phyloP scores from a whole-genome alignment of 768 basidiomycete species.

The Leucogyrophana mollusca region DNA sequence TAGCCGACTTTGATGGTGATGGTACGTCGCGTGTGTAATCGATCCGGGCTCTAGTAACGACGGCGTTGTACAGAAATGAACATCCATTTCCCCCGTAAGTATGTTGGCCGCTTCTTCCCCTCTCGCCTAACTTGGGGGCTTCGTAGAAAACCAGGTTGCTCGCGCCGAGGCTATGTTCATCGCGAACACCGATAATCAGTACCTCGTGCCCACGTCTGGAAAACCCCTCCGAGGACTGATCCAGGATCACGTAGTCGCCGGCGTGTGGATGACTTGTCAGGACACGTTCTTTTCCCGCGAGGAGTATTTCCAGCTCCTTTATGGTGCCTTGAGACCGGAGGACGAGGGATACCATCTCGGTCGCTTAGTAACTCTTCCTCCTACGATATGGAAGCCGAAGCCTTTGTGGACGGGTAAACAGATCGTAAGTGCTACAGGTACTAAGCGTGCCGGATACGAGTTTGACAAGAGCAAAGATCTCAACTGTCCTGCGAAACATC shows the following conservation, averaged over 20 bases:
- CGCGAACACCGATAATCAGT: conserved; percentile 98
- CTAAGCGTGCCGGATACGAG: not conserved
- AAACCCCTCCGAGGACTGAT: conserved; percentile 97
- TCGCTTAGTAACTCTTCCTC: conserved; percentile 79
- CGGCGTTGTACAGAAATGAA: conserved; percentile 80
- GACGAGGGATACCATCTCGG: conserved; percentile 56
- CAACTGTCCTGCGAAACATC: conserved; percentile 90
- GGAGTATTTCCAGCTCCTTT: conserved; percentile 94
- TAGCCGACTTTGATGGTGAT: conserved; percentile 93
- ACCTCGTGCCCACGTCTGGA: conserved; percentile 97
- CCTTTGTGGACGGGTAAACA: conserved; percentile 99
- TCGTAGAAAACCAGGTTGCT: conserved; percentile 87
- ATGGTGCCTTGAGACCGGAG: conserved; percentile 91
- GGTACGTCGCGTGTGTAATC: conserved; percentile 40
- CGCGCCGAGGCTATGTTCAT: conserved; percentile 92
- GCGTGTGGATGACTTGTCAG: conserved; percentile 98
- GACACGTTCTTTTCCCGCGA: conserved; percentile 94
- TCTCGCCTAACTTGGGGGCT: not conserved
- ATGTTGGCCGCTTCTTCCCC: conserved; percentile 2
- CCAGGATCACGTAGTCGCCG: conserved; percentile 98
- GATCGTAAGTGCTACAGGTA: conserved; percentile 53
- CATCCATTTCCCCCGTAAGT: conserved; percentile 96
- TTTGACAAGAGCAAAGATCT: conserved; percentile 56
- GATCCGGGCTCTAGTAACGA: not conserved
- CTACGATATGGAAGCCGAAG: conserved; percentile 87